Percentiles rank a stretch among this genome's conserved stretches.
Conservation (phyloP, 176 grass and related monocot species). For the Juncus inflexus region DNA sequence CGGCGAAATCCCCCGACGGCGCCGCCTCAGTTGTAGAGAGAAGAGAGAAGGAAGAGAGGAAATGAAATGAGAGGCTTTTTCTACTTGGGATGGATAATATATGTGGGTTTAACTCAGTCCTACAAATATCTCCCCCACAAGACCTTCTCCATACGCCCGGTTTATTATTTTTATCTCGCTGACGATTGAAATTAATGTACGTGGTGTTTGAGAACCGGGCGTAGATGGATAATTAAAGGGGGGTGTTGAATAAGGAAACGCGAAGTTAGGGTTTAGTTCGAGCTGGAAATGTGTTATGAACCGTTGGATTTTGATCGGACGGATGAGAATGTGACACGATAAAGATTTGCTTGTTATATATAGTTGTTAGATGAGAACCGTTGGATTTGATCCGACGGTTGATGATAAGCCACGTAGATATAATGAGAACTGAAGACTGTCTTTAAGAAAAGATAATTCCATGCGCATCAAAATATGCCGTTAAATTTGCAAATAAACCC, state of each 20-base stretch:
- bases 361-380: neutral
- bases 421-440: too few species aligned
- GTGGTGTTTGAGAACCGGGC: neutral
- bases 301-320: conserved; percentile 6
- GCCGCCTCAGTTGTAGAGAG: conserved; percentile 4
- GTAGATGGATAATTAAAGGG: neutral
- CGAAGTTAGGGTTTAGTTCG: conserved; percentile 18
- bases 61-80: conserved; percentile 12
- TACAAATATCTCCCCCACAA: conserved; percentile 1
- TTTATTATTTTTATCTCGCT: neutral
- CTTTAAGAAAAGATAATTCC: too few species aligned
- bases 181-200: neutral
- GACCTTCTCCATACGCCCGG: neutral
- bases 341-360: neutral
- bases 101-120: conserved; percentile 18
- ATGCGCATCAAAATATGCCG: neutral
- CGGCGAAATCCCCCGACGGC: conserved; percentile 14
- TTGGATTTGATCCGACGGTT: conserved; percentile 2
- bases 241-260: neutral
- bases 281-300: neutral
- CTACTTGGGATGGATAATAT: conserved; percentile 20
- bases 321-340: neutral
- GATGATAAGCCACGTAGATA: too few species aligned
- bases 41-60: neutral
- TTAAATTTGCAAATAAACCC: neutral